Conservation (phyloP, 192 early-diverging fungal species). For the Endogone sp. region DNA sequence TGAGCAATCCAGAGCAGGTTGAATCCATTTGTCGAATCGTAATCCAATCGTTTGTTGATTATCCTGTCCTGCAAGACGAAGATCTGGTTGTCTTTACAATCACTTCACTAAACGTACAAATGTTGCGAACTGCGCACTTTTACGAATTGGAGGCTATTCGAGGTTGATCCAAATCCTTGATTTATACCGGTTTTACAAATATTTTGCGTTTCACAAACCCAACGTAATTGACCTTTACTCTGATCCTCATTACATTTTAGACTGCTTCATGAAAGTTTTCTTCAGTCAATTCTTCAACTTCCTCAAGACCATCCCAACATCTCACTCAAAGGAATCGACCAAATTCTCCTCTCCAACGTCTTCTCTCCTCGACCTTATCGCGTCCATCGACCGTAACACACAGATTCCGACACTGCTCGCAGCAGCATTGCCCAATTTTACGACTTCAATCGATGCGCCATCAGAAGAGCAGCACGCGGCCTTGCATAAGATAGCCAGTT, state of each 20-base stretch:
- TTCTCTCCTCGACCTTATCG: background rate
- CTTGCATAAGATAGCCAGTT: constrained; percentile 9
- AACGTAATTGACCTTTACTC: too few relatives aligned
- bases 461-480: background rate
- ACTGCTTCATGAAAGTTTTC: constrained; percentile 13
- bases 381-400: background rate
- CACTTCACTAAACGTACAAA: constrained; percentile 25
- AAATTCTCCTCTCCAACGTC: background rate
- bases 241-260: constrained; percentile 3
- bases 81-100: constrained; percentile 12
- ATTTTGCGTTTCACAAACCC: too few relatives aligned
- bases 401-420: background rate
- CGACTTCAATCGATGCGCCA: background rate
- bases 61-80: background rate
- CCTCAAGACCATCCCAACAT: constrained; percentile 2
- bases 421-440: background rate
- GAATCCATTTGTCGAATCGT: constrained; percentile 27
- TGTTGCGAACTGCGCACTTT: constrained; percentile 42
- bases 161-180: constrained; percentile 11
- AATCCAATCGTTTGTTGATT: constrained; percentile 13
- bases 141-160: constrained; percentile 40
- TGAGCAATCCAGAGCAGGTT: constrained; percentile 23
- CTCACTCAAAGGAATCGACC: background rate
- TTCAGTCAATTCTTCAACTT: constrained; percentile 4
- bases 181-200: too few relatives aligned